phyloP scores from a whole-genome alignment of 164 flowering plant genomes.

The Kingdonia uniflora region DNA sequence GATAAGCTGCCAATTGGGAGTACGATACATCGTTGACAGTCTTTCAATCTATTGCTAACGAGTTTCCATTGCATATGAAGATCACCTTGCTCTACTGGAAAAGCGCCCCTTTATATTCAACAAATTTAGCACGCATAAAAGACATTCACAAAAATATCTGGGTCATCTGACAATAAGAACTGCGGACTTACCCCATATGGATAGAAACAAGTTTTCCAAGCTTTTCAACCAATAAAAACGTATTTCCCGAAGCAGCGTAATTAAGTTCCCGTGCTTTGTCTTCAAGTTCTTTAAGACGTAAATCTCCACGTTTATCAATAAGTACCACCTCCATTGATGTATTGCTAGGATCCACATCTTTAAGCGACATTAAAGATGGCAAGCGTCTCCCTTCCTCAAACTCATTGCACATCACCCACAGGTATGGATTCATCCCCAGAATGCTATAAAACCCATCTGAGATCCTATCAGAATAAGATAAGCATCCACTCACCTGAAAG shows the following conservation, averaged over 20 bases:
- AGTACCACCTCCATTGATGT: slow-evolving; percentile 80
- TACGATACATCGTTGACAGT: slow-evolving; percentile 55
- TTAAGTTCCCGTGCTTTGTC: slow-evolving; percentile 65
- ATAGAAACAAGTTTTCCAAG: slow-evolving; percentile 83
- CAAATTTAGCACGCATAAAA: slow-evolving; percentile 9
- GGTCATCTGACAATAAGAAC: background rate
- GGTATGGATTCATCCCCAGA: slow-evolving; percentile 84
- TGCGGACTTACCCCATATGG: slow-evolving; percentile 60
- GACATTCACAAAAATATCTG: background rate
- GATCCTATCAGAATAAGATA: slow-evolving; percentile 83
- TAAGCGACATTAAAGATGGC: slow-evolving; percentile 63
- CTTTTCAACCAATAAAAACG: slow-evolving; percentile 52
- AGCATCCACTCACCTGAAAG: slow-evolving; percentile 75
- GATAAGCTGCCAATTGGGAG: slow-evolving; percentile 79
- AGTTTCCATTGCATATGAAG: slow-evolving; percentile 61
- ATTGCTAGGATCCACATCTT: slow-evolving; percentile 51
- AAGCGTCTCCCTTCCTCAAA: slow-evolving; percentile 57
- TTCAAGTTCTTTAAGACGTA: slow-evolving; percentile 67
- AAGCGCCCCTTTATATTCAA: slow-evolving; percentile 56
- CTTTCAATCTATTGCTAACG: slow-evolving; percentile 53
- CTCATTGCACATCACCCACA: slow-evolving; percentile 91
- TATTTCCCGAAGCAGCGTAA: slow-evolving; percentile 45
- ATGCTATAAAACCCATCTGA: slow-evolving; percentile 92
- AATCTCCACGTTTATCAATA: slow-evolving; percentile 61
- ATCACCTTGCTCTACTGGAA: slow-evolving; percentile 74